phyloP scores from a whole-genome alignment of 768 basidiomycete genomes.

The Guyanaporus albipodus region DNA sequence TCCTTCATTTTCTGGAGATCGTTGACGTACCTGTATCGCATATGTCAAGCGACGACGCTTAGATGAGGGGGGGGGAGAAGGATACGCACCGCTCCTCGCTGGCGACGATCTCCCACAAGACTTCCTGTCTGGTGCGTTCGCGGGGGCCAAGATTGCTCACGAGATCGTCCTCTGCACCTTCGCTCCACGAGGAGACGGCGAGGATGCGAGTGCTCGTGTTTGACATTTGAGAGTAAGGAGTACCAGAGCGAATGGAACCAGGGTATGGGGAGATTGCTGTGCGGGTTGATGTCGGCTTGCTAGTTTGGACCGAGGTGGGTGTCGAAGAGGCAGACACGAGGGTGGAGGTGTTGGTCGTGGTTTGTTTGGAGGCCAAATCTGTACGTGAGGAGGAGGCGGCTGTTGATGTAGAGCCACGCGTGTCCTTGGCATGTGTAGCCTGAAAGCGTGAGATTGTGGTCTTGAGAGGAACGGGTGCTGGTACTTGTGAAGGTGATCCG shows the following conservation, averaged over 20 bases:
- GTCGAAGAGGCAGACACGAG: conserved; percentile 54
- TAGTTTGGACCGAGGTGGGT: conserved; percentile 52
- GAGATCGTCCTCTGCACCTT: conserved; percentile 90
- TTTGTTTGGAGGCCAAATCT: conserved; percentile 48
- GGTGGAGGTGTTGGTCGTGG: conserved; percentile 45
- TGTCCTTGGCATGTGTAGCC: conserved; percentile 64
- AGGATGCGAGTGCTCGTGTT: conserved; percentile 68
- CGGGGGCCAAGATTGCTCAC: conserved; percentile 90
- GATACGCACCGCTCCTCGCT: conserved; percentile 82
- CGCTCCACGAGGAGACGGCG: conserved; percentile 84
- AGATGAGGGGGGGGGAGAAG: conserved; percentile 9
- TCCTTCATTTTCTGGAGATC: conserved; percentile 91
- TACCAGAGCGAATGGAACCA: conserved; percentile 73
- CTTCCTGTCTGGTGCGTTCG: conserved; percentile 94
- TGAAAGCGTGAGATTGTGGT: conserved; percentile 77
- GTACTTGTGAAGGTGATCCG: conserved; percentile 27
- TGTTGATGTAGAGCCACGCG: conserved; percentile 60
- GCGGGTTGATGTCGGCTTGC: conserved; percentile 58
- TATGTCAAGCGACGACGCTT: conserved; percentile 11
- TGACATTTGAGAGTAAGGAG: conserved; percentile 80
- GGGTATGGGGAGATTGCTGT: conserved; percentile 58
- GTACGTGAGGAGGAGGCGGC: conserved; percentile 60
- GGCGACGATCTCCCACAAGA: conserved; percentile 93
- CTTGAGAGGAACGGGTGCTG: conserved; percentile 42
- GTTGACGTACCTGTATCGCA: conserved; percentile 71